Evolutionary conservation across 306 rosid genomes (phyloP), one percentile per base, ranked within the genome.

Genomic region (Biancaea sappan): DNA sequence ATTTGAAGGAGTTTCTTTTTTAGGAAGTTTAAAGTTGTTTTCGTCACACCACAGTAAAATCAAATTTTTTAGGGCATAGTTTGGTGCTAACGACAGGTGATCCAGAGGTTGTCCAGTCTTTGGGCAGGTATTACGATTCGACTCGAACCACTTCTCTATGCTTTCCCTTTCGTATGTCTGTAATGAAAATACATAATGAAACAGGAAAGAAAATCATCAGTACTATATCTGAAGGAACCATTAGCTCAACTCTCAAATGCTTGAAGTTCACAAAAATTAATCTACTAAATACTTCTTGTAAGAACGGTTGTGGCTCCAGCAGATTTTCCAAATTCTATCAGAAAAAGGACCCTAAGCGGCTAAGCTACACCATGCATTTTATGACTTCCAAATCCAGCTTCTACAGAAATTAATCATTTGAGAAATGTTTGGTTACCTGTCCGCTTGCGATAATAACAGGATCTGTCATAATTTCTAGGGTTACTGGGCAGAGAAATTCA

Each of bases 91-190:
- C 29, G 66, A 69, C 1, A 63, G 58, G 63, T 82, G 86, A 37
- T 32, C 75, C 44, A 82, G 37, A 47, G 78, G 26, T 74, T 74
- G 67, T 44, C 86, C 74, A 0, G 83, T 78, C 75, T 82, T 82
- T 47, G 86, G 86, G 41, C 86, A 82, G 14, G 92, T 84, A 22
- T 75, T 66, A 21, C 87, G 94, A 37, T 88, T 86, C 22, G 91
- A 79, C 66, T 72, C 61, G 47, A 94, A 83, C 98, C 98, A 94
- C 78, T 85, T 94, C 62, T 85, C 83, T 82, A 94, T 94, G 86
- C 97, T 91, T 69, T 85, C 92, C 79, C 94, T 84, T 69, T 94
- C 98, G 63, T 89, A 91, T 54, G 97, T 91, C 97, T 94, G 74
- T 25, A 72, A 61, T 13, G 29, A 40, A 38, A 53, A 62, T 61